Evolutionary conservation across 495 filamentous ascomycete species (phyloP), one percentile per base, ranked within the genome.

Genomic region (Penicillium steckii): DNA sequence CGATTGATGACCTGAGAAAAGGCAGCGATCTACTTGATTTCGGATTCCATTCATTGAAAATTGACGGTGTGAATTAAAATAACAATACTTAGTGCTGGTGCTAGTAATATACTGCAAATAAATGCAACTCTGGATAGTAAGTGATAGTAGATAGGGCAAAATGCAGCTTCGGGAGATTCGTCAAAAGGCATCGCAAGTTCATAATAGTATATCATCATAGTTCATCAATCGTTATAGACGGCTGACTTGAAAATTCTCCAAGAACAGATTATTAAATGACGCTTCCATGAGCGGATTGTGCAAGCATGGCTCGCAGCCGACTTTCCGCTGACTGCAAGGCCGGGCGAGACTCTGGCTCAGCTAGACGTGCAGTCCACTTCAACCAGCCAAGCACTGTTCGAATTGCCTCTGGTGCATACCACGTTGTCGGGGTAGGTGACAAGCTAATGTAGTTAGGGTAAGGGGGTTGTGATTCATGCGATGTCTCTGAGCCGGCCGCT

Each of bases 351-450:
- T 64, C 55, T 38, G 61, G 40, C 8, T 48, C 61, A 40, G 50
- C 61, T 18, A 57, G 35, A 29, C 57, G 50, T 25, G 66, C 48
- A 46, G 53, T 57, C 52, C 60, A 61, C 33, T 33, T 66, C 21
- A 76, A 42, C 74, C 74, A 75, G n/a, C 61, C 55, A 50, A 77
- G 55, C 8, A 75, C 54, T 13, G 60, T 66, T 26, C 68, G 69
- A 29, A 74, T 46, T 5, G 71, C 57, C 9, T 60, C 55, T 5
- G 61, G 26, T 6, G 56, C 50, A 13, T 53, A 41, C 12, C 47
- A 43, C 17, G 24, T 15, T 8, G 4, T 18, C 17, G 32, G 5
- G 5, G 25, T 12, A 27, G 38, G 9, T 8, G 22, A 13, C 5
- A 24, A 18, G 15, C n/a, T 17, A 10, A 2, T 22, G 24, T 8